A percentile compares a stretch with the other conserved stretches of the same genome.
These are phyloP conservation scores for Trypanosoma mega DNA, from an alignment of 208 protist species.

Conservation along the genomic window DNA sequence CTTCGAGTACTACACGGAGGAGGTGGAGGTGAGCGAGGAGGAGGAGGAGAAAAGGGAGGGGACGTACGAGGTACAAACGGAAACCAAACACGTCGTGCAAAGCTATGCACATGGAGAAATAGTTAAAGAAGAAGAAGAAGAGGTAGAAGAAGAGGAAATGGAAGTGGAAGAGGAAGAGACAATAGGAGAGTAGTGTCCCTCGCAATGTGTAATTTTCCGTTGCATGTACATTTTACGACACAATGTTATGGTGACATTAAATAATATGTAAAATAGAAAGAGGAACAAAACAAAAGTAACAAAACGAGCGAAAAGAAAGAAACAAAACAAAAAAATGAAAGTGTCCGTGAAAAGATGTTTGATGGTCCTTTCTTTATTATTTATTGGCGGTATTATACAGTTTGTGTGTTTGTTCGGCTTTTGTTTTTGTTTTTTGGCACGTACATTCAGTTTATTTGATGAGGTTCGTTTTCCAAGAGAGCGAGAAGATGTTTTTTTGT, in stretches of 20 bases:
- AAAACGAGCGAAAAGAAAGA: background rate
- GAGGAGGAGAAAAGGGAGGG: background rate
- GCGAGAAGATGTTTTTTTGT: no score
- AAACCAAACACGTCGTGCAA: no score
- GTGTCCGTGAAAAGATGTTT: no score
- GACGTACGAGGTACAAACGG: constrained; percentile 3
- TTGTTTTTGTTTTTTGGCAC: no score
- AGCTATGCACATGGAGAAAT: no score
- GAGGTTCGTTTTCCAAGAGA: no score
- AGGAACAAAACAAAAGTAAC: background rate
- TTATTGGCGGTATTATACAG: no score
- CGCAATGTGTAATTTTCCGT: background rate
- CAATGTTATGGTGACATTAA: background rate
- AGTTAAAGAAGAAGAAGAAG: constrained; percentile 14
- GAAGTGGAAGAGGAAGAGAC: background rate
- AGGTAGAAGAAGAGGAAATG: background rate
- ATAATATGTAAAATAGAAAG: background rate
- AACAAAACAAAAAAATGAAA: background rate
- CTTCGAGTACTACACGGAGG: constrained; percentile 54
- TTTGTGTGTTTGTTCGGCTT: no score
- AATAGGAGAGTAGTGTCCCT: background rate
- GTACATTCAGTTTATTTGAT: no score
- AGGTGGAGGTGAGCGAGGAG: constrained; percentile 26
- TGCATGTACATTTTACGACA: constrained; percentile 7
- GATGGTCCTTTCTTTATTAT: no score